These are phyloP conservation scores for Draba incana DNA, from an alignment of 345 rosid genomes.

Conservation along the genomic window DNA sequence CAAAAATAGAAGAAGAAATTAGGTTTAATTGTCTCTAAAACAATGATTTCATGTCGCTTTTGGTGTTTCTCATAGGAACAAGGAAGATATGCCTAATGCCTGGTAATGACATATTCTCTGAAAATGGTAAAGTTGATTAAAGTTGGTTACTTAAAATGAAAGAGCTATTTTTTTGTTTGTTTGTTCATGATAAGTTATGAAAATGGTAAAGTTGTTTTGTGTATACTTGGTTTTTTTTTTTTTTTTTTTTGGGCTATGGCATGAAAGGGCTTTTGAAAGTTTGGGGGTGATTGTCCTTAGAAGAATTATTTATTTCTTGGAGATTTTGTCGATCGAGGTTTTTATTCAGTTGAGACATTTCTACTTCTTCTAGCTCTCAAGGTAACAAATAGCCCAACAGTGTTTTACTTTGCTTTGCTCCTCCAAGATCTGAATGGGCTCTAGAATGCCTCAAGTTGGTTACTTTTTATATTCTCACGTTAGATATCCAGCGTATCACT, in stretches of 20 bases:
- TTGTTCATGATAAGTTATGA: no score
- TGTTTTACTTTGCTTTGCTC: slow-evolving; percentile 4
- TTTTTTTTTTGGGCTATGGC: no score
- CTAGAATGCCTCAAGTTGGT: slow-evolving; percentile 15
- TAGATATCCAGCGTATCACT: slow-evolving; percentile 87
- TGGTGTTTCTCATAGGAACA: slow-evolving; percentile 51
- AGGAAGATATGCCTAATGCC: slow-evolving; percentile 75
- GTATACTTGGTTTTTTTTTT: no score
- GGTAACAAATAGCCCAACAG: slow-evolving; percentile 45
- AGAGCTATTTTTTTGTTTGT: no score
- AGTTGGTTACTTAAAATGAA: not conserved
- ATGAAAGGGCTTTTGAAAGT: no score
- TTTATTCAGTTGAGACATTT: slow-evolving; percentile 92
- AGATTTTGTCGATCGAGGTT: slow-evolving; percentile 94
- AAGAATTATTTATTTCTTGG: slow-evolving; percentile 93
- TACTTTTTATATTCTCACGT: slow-evolving; percentile 53
- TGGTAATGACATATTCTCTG: slow-evolving; percentile 70
- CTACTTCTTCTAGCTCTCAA: slow-evolving; percentile 85
- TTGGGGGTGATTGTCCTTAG: no score
- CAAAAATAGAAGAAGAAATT: not conserved
- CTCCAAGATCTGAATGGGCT: not conserved
- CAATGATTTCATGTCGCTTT: not conserved
- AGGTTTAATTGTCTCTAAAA: not conserved
- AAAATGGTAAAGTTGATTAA: slow-evolving; percentile 46
- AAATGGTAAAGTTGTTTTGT: no score